A percentile compares a stretch with the other conserved stretches of the same genome.
Evolutionary conservation across 1,139 yeast species (phyloP).

Genomic region (Pichiaceae sp.): DNA sequence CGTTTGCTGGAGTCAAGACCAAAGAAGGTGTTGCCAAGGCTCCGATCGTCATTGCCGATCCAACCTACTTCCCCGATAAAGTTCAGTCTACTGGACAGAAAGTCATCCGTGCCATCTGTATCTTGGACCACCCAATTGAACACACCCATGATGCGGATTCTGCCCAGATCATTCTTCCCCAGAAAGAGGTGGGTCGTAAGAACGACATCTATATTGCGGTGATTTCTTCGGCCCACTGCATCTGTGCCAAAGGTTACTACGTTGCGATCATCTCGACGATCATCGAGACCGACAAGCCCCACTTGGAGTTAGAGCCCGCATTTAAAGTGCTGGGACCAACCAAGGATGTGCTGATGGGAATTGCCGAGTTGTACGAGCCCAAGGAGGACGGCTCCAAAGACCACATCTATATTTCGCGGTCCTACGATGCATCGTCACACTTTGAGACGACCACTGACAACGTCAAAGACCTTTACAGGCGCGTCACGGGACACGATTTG

Average conservation of each 20-base stretch:
- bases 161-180: slow-evolving; percentile 90
- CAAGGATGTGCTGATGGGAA: slow-evolving; percentile 89
- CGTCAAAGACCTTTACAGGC: slow-evolving; percentile 84
- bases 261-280: slow-evolving; percentile 92
- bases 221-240: slow-evolving; percentile 84
- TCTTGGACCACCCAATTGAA: slow-evolving; percentile 84
- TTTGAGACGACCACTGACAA: slow-evolving; percentile 96
- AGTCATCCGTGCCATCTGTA: slow-evolving; percentile 92
- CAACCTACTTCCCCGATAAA: slow-evolving; percentile 92
- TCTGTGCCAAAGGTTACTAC: slow-evolving; percentile 82
- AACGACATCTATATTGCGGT: slow-evolving; percentile 93
- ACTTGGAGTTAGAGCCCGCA: slow-evolving; percentile 88
- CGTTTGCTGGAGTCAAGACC: slow-evolving; percentile 79
- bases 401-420: slow-evolving; percentile 71
- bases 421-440: slow-evolving; percentile 92
- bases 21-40: slow-evolving; percentile 91
- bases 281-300: slow-evolving; percentile 91
- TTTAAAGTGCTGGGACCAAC: slow-evolving; percentile 79
- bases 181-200: slow-evolving; percentile 88
- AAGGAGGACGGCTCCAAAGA: slow-evolving; percentile 71
- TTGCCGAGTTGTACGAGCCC: slow-evolving; percentile 89
- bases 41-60: slow-evolving; percentile 93
- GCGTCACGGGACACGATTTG: slow-evolving; percentile 88
- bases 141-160: slow-evolving; percentile 81
- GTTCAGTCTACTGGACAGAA: slow-evolving; percentile 78